Conservation (phyloP, 192 early-diverging fungal species). For the Backusella luteola region DNA sequence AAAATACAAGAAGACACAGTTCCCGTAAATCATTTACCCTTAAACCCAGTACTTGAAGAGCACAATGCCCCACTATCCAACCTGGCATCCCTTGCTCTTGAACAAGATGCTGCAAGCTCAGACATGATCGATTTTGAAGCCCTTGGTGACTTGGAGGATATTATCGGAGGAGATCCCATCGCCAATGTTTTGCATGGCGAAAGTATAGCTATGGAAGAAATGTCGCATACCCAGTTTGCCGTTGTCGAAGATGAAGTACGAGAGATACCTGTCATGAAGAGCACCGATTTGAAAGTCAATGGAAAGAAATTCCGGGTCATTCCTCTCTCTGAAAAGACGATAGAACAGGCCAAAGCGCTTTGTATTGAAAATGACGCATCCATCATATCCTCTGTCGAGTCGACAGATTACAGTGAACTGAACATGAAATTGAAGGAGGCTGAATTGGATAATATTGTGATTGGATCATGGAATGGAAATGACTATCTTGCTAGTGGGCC, state of each 20-base stretch:
- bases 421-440: neutral
- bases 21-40: neutral
- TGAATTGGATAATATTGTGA: neutral
- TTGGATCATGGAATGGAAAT: conserved; percentile 20
- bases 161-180: neutral
- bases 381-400: neutral
- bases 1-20: neutral
- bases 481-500: neutral
- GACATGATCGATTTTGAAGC: neutral
- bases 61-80: neutral
- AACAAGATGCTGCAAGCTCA: neutral
- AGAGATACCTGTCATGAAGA: neutral
- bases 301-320: neutral
- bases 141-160: neutral
- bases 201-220: neutral
- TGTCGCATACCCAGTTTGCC: neutral
- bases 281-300: neutral
- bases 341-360: neutral
- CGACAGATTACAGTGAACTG: neutral
- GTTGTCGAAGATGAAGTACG: neutral
- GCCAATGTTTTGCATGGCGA: neutral
- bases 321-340: neutral
- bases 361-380: neutral
- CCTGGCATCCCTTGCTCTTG: neutral
- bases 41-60: neutral